phyloP scores from a whole-genome alignment of 768 basidiomycete genomes.

The Amanita subjunquillea region DNA sequence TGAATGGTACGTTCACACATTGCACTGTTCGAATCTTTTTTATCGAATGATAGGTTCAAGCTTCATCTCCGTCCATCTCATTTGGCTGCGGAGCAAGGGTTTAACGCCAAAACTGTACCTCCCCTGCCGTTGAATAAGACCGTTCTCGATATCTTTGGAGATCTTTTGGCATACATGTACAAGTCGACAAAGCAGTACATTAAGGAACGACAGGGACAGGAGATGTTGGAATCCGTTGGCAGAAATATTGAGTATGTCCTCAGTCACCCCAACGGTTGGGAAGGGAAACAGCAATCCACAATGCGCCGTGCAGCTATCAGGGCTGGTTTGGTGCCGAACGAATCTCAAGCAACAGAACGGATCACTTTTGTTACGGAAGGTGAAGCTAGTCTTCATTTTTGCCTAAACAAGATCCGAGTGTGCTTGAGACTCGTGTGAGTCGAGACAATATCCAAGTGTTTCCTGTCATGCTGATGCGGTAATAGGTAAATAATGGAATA shows the following conservation, averaged over 20 bases:
- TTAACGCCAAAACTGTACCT: conserved; percentile 13
- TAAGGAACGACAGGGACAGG: conserved; percentile 25
- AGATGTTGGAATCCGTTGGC: conserved; percentile 29
- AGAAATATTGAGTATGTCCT: conserved; percentile 32
- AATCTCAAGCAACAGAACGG: conserved; percentile 21
- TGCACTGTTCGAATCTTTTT: no score
- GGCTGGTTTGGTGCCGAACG: conserved; percentile 30
- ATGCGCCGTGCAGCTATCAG: conserved; percentile 36
- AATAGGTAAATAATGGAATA: neutral
- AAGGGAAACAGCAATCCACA: conserved; percentile 36
- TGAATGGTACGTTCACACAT: neutral
- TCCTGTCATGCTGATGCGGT: no score
- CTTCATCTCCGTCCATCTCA: conserved; percentile 4
- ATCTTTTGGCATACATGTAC: conserved; percentile 35
- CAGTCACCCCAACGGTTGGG: conserved; percentile 52
- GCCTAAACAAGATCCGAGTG: conserved; percentile 28
- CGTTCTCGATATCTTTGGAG: conserved; percentile 32
- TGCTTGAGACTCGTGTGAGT: conserved; percentile 15
- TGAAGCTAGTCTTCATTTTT: conserved; percentile 47
- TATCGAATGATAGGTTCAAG: neutral
- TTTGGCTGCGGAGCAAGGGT: neutral
- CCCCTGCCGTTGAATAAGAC: conserved; percentile 32
- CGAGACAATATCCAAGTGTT: neutral
- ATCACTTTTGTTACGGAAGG: conserved; percentile 46
- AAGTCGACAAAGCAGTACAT: conserved; percentile 30